Evolutionary conservation across 176 grass and related monocot species (phyloP).

Genomic region (Tillandsia leiboldiana): DNA sequence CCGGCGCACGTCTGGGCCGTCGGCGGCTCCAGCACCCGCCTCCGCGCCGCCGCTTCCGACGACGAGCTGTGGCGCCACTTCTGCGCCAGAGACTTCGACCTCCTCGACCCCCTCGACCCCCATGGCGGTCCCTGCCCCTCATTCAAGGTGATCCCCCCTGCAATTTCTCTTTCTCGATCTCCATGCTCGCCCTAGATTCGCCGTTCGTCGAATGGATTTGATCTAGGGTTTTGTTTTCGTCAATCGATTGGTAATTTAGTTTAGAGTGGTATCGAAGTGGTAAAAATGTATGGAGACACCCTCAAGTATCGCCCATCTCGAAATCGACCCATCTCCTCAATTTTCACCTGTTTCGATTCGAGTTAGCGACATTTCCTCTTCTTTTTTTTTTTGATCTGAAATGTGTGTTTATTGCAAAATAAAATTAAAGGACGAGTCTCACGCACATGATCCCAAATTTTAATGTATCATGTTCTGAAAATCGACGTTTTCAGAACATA

Average conservation of each 20-base stretch:
- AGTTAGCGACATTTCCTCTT: too few relatives aligned
- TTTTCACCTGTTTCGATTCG: too few relatives aligned
- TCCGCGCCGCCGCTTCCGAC: constrained; percentile 35
- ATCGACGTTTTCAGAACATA: too few relatives aligned
- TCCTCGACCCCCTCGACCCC: constrained; percentile 49
- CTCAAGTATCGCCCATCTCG: too few relatives aligned
- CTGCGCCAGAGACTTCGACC: constrained; percentile 50
- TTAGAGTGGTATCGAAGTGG: not conserved
- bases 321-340: too few relatives aligned
- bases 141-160: constrained; percentile 45
- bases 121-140: constrained; percentile 40
- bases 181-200: not conserved
- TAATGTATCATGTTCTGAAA: too few relatives aligned
- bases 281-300: too few relatives aligned
- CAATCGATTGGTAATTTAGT: not conserved
- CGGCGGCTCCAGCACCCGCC: constrained; percentile 53
- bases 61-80: constrained; percentile 62
- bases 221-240: not conserved
- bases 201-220: not conserved
- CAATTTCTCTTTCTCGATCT: not conserved
- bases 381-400: too few relatives aligned
- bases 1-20: constrained; percentile 37
- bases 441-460: too few relatives aligned
- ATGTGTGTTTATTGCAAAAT: too few relatives aligned
- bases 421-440: too few relatives aligned